phyloP scores from a whole-genome alignment of 441 rosid genomes.

The Iberis amara region DNA sequence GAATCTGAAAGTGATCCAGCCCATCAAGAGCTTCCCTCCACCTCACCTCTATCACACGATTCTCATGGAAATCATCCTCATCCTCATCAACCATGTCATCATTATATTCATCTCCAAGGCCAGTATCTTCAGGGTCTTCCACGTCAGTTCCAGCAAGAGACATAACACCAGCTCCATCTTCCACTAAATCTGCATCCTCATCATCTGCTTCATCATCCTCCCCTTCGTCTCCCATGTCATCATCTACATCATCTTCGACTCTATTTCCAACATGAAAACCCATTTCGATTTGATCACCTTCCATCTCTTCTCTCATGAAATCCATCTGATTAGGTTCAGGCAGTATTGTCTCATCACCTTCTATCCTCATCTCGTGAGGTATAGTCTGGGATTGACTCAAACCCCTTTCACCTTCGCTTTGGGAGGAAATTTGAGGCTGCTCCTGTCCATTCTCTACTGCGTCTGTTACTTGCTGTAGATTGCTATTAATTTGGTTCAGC shows the following conservation, averaged over 20 bases:
- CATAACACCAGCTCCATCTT: conserved; percentile 95
- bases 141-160: conserved; percentile 90
- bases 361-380: conserved; percentile 75
- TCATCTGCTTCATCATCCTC: conserved; percentile 94
- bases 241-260: conserved; percentile 87
- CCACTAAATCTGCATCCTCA: conserved; percentile 90
- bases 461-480: conserved; percentile 45
- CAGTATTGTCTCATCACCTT: conserved; percentile 51
- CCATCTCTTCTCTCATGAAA: conserved; percentile 83
- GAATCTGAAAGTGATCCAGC: conserved; percentile 84
- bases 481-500: conserved; percentile 45
- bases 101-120: conserved; percentile 83
- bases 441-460: conserved; percentile 44
- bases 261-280: conserved; percentile 73
- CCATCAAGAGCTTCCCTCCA: conserved; percentile 98
- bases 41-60: conserved; percentile 82
- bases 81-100: conserved; percentile 98
- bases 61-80: conserved; percentile 90
- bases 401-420: conserved; percentile 44
- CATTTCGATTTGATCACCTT: conserved; percentile 85
- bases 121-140: conserved; percentile 93
- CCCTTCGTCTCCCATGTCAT: conserved; percentile 93
- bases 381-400: conserved; percentile 42
- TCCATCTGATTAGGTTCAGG: conserved; percentile 70
- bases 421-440: conserved; percentile 46